A percentile compares a stretch with the other conserved stretches of the same genome.
phyloP scores from a whole-genome alignment of 2,329 filamentous ascomycete genomes.

The Fusarium ambrosium region DNA sequence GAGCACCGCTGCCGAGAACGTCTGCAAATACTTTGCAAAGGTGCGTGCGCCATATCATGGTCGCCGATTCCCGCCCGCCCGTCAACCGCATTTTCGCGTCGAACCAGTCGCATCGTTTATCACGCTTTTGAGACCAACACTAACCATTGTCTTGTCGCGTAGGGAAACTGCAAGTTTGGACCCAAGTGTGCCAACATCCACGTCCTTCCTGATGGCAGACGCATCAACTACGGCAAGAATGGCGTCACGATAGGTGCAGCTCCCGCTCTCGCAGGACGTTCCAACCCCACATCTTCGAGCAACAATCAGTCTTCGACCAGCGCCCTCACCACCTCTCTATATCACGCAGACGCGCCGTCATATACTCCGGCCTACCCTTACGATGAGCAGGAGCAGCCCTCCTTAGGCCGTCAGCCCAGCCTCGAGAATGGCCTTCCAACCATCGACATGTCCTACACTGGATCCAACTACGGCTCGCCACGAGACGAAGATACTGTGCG shows the following conservation, averaged over 20 bases:
- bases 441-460: slow-evolving; percentile 71
- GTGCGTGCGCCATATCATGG: slow-evolving; percentile 63
- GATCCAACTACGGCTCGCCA: slow-evolving; percentile 84
- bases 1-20: slow-evolving; percentile 84
- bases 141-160: slow-evolving; percentile 36
- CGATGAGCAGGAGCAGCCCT: slow-evolving; percentile 59
- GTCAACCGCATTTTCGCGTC: slow-evolving; percentile 7
- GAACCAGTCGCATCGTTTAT: slow-evolving; percentile 24
- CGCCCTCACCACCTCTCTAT: slow-evolving; percentile 73
- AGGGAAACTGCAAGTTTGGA: slow-evolving; percentile 99
- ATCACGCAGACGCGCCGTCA: slow-evolving; percentile 57
- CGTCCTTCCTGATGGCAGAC: slow-evolving; percentile 91
- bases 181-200: slow-evolving; percentile 98
- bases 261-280: slow-evolving; percentile 74
- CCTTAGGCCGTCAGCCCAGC: slow-evolving; percentile 63
- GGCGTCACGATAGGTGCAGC: slow-evolving; percentile 74
- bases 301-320: slow-evolving; percentile 73
- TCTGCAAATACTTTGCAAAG: slow-evolving; percentile 99
- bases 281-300: slow-evolving; percentile 60
- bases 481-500: slow-evolving; percentile 73
- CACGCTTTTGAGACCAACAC: slow-evolving; percentile 8
- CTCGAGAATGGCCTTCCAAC: slow-evolving; percentile 69
- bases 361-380: slow-evolving; percentile 56
- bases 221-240: slow-evolving; percentile 85
- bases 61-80: slow-evolving; percentile 27